phyloP scores from a whole-genome alignment of 331 rosid species.

The Phaseolus coccineus region DNA sequence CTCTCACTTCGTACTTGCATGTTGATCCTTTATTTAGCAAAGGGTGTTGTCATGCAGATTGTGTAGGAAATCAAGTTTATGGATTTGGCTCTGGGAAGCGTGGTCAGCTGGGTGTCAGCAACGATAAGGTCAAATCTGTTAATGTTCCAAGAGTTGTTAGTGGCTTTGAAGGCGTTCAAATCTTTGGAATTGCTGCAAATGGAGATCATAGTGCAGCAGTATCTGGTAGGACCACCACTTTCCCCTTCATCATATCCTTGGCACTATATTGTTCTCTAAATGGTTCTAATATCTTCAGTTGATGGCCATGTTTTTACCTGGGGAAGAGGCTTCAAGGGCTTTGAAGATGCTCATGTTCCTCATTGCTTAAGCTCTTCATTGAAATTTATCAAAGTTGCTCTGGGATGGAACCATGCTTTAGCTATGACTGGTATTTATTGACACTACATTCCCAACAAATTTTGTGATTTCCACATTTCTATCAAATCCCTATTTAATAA shows the following conservation, averaged over 20 bases:
- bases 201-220: slow-evolving; percentile 94
- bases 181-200: slow-evolving; percentile 65
- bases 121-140: slow-evolving; percentile 58
- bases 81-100: slow-evolving; percentile 95
- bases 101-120: slow-evolving; percentile 82
- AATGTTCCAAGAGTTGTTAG: slow-evolving; percentile 57
- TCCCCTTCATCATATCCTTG: slow-evolving; percentile 35
- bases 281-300: slow-evolving; percentile 49
- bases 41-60: slow-evolving; percentile 53
- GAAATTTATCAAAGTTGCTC: slow-evolving; percentile 53
- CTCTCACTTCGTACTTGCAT: slow-evolving; percentile 10
- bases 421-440: slow-evolving; percentile 64
- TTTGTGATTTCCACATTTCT: neutral
- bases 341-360: slow-evolving; percentile 62
- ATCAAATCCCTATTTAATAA: slow-evolving; percentile 26
- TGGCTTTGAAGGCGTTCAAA: slow-evolving; percentile 61
- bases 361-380: slow-evolving; percentile 44
- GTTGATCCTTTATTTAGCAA: slow-evolving; percentile 1
- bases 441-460: neutral
- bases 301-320: slow-evolving; percentile 79
- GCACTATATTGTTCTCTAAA: neutral
- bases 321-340: slow-evolving; percentile 88
- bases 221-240: slow-evolving; percentile 58
- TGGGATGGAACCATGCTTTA: slow-evolving; percentile 94
- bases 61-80: slow-evolving; percentile 57